A percentile compares a stretch with the other conserved stretches of the same genome.
Conservation (phyloP, 495 filamentous ascomycete species). For the Podospora pseudopauciseta region DNA sequence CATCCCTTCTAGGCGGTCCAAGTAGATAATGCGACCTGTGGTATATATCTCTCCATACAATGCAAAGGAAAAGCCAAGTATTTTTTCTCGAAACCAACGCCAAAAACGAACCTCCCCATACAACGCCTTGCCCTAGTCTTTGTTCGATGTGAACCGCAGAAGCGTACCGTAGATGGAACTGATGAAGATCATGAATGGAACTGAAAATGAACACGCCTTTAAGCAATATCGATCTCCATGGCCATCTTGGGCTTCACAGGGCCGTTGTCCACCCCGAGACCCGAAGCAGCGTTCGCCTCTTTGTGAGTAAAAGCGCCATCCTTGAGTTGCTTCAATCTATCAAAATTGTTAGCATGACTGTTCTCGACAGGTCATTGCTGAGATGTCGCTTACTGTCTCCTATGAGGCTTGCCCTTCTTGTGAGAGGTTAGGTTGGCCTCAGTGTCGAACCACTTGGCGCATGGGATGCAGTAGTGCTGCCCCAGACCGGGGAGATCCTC, state of each 20-base stretch:
- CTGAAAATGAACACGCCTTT: background rate
- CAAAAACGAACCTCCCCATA: background rate
- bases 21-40: background rate
- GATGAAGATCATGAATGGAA: background rate
- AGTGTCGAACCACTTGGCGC: slow-evolving; percentile 92
- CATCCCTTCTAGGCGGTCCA: background rate
- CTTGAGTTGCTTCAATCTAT: slow-evolving; percentile 66
- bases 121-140: slow-evolving; percentile 1
- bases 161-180: background rate
- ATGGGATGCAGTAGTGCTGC: slow-evolving; percentile 83
- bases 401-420: slow-evolving; percentile 84
- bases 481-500: slow-evolving; percentile 88
- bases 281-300: slow-evolving; percentile 76
- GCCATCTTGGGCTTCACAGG: slow-evolving; percentile 21
- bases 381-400: slow-evolving; percentile 62
- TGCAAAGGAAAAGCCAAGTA: background rate
- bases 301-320: slow-evolving; percentile 84
- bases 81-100: background rate
- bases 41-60: background rate
- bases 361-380: background rate
- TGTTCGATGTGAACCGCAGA: background rate
- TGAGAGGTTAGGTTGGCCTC: slow-evolving; percentile 74
- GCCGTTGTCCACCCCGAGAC: slow-evolving; percentile 40
- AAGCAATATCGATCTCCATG: slow-evolving; percentile 29
- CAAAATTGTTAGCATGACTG: background rate